Conservation (phyloP, 176 grass and related monocot species). For the Canna indica region DNA sequence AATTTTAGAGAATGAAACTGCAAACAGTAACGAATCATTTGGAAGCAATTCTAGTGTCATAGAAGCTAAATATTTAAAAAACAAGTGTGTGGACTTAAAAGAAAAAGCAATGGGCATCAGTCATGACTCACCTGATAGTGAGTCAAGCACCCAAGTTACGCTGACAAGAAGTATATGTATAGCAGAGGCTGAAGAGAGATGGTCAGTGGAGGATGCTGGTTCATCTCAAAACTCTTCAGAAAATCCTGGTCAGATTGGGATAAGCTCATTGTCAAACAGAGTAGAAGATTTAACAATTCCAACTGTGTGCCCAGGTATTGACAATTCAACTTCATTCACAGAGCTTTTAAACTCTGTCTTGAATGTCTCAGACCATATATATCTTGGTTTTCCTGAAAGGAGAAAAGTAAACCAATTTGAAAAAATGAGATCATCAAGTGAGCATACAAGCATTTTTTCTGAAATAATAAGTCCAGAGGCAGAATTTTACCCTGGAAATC, state of each 20-base stretch:
- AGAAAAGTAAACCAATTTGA: conserved; percentile 24
- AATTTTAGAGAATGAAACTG: conserved; percentile 42
- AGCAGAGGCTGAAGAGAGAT: conserved; percentile 41
- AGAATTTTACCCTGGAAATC: conserved; percentile 16
- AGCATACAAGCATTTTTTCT: conserved; percentile 11
- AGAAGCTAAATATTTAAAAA: conserved; percentile 10
- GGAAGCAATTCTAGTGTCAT: conserved; percentile 35
- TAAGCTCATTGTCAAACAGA: conserved; percentile 28
- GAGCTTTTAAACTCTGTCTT: conserved; percentile 26
- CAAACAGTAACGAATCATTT: conserved; percentile 40
- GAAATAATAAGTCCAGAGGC: conserved; percentile 18
- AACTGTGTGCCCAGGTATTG: conserved; percentile 24
- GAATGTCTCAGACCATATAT: conserved; percentile 13
- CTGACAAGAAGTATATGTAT: conserved; percentile 5
- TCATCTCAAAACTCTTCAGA: conserved; percentile 54
- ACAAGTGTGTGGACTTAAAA: conserved; percentile 25
- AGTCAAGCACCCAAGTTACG: conserved; percentile 14
- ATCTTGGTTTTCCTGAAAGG: conserved; percentile 26
- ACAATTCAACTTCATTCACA: conserved; percentile 32
- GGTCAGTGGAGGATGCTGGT: conserved; percentile 37
- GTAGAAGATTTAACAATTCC: conserved; percentile 23
- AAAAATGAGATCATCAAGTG: conserved; percentile 14
- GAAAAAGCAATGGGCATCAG: conserved; percentile 10
- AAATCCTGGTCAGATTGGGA: conserved; percentile 23
- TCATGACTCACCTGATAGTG: conserved; percentile 39